Percentiles rank a stretch among this genome's conserved stretches.
These are phyloP conservation scores for Pyropia haitanensis DNA, from an alignment of 23 red algal genomes.

Conservation along the genomic window DNA sequence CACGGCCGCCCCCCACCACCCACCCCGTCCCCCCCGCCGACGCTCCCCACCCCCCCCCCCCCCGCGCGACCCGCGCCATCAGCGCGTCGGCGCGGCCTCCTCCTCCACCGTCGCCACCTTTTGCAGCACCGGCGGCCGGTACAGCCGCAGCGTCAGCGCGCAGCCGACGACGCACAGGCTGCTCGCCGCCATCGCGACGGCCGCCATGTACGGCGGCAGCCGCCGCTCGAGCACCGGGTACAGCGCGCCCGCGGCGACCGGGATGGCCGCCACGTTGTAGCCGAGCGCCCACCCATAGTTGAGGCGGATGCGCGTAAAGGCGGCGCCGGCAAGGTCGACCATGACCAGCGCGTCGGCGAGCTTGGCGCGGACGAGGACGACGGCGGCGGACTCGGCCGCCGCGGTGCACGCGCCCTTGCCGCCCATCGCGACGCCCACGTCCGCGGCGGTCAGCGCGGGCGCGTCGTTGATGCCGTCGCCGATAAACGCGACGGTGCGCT, in stretches of 20 bases:
- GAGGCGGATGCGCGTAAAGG: constrained; percentile 19
- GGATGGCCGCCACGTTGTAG: constrained; percentile 37
- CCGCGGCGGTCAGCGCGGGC: constrained; percentile 32
- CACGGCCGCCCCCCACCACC: too few species aligned
- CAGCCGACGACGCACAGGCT: constrained; percentile 24
- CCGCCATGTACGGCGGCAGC: constrained; percentile 40
- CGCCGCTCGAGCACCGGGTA: constrained; percentile 22
- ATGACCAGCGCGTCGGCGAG: constrained; percentile 11
- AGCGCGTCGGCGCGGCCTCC: too few species aligned
- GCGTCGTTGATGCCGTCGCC: constrained; percentile 61
- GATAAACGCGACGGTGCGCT: constrained; percentile 13
- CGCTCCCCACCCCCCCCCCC: too few species aligned
- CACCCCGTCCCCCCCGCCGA: too few species aligned
- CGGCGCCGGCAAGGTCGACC: constrained; percentile 2
- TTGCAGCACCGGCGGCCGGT: constrained; percentile 24
- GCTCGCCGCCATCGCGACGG: constrained; percentile 25
- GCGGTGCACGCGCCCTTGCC: neutral
- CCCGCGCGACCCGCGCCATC: too few species aligned
- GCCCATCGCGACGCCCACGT: constrained; percentile 40
- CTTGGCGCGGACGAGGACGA: constrained; percentile 11
- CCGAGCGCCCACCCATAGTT: constrained; percentile 43
- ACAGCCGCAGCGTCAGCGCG: constrained; percentile 13
- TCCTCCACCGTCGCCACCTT: too few species aligned
- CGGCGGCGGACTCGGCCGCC: constrained; percentile 8
- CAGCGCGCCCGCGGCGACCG: constrained; percentile 16